Conservation (phyloP, 2,329 filamentous ascomycete genomes). For the Pseudogymnoascus sp. region DNA sequence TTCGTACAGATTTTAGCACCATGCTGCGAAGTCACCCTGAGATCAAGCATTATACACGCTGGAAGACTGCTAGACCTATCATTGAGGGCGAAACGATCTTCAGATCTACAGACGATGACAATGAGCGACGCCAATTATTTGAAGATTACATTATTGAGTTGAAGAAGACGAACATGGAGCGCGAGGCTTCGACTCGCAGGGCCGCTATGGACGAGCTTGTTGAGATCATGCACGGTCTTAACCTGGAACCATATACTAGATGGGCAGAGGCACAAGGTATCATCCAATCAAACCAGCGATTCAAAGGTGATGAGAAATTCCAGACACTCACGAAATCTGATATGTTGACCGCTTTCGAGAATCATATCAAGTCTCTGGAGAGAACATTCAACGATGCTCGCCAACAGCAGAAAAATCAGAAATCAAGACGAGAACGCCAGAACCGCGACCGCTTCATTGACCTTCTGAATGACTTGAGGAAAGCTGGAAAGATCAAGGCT, state of each 20-base stretch:
- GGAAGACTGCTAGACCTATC: conserved; percentile 91
- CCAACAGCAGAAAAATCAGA: conserved; percentile 78
- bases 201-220: conserved; percentile 79
- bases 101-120: conserved; percentile 79
- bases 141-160: conserved; percentile 87
- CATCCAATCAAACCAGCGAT: conserved; percentile 70
- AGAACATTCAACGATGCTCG: conserved; percentile 84
- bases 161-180: conserved; percentile 71
- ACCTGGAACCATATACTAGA: conserved; percentile 86
- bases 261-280: conserved; percentile 86
- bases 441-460: conserved; percentile 74
- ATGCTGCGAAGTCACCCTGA: conserved; percentile 97
- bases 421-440: conserved; percentile 75
- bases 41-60: conserved; percentile 93
- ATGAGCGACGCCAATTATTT: conserved; percentile 82
- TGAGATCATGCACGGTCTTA: conserved; percentile 68
- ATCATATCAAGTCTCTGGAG: conserved; percentile 88
- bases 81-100: conserved; percentile 95
- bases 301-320: conserved; percentile 79
- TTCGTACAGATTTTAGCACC: conserved; percentile 86
- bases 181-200: conserved; percentile 65
- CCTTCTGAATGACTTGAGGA: conserved; percentile 67
- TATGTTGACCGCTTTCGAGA: conserved; percentile 86
- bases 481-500: conserved; percentile 76
- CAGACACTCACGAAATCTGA: conserved; percentile 80